Base-by-base conservation (phyloP, 2,329 filamentous ascomycete species). In the Colletotrichum navitas region DNA sequence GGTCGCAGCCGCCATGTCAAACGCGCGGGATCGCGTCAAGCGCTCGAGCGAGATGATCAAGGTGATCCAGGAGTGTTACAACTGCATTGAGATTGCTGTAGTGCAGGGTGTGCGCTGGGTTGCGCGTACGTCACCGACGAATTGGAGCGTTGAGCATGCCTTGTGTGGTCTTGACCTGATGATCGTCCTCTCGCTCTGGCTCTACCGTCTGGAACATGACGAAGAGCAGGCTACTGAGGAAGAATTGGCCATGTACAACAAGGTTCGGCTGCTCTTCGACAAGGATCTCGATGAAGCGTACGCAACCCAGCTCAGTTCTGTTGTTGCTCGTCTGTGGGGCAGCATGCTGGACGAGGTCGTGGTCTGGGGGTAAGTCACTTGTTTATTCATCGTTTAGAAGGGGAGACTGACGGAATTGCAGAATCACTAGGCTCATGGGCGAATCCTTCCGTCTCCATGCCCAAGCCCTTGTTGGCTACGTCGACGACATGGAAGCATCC, bases 191-290 rank as follows among this genome's bases (percentile, higher is more conserved):
- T 98, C 94, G 78, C 87, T 98, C 76, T 99, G 96, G 96, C 92
- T 99, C 78, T 98, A 98, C 86, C 94, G 95, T 84, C 92, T 99
- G 86, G 96, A 99, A 92, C 95, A 98, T 85, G 96, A 99, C 86
- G 95, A 97, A 75, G 95, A 98, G 85, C 91, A 92, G 34, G 93
- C 94, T 43, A 93, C 91, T 39, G 92, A 93, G 76, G 94, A 97
- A 78, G 94, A 97, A 83, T 83, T 93, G 77, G 88, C 86, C 82
- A 97, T 97, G 94, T 97, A 97, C 83, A 93, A 95, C 85, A 97
- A 97, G 85, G 88, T 98, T 73, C 93, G 94, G 76, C 91, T 91
- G 81, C 86, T 98, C 77, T 97, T 97, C 79, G 94, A 96, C 77
- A 95, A 97, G 79, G 95, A 98, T 79, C 90, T 93, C 65, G 92